Percentiles rank a stretch among this genome's conserved stretches.
These are phyloP conservation scores for Nemania abortiva DNA, from an alignment of 2,329 filamentous ascomycete genomes.

Conservation along the genomic window DNA sequence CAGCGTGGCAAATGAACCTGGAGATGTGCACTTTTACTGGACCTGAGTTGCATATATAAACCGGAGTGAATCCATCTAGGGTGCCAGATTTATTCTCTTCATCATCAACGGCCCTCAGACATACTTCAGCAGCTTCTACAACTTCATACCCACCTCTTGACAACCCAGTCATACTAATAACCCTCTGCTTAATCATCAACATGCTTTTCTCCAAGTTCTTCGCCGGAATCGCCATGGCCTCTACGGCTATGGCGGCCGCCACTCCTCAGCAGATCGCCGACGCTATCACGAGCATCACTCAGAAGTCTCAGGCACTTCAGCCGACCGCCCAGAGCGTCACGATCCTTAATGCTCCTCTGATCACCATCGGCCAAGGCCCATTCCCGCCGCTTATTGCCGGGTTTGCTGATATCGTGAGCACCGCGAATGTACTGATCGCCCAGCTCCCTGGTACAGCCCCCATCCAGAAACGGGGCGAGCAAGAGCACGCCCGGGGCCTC, in stretches of 20 bases:
- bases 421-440: conserved; percentile 10
- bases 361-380: conserved; percentile 32
- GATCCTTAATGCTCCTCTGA: conserved; percentile 23
- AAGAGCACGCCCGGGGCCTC: conserved; percentile 30
- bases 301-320: conserved; percentile 33
- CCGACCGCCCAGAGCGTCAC: conserved; percentile 36
- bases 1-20: no score
- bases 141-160: conserved; percentile 4
- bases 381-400: conserved; percentile 27
- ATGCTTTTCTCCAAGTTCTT: conserved; percentile 39
- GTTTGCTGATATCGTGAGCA: conserved; percentile 35
- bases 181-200: conserved; percentile 1
- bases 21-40: neutral
- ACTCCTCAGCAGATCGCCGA: conserved; percentile 34
- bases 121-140: conserved; percentile 12
- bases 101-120: no score
- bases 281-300: conserved; percentile 27
- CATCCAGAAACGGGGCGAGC: conserved; percentile 11
- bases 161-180: conserved; percentile 12
- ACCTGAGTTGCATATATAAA: conserved; percentile 28
- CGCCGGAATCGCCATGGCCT: conserved; percentile 30
- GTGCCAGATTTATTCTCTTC: conserved; percentile 7
- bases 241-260: conserved; percentile 22
- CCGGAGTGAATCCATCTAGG: neutral
- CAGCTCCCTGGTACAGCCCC: conserved; percentile 10